phyloP scores from a whole-genome alignment of 495 filamentous ascomycete species.

The Bacidia rubella region DNA sequence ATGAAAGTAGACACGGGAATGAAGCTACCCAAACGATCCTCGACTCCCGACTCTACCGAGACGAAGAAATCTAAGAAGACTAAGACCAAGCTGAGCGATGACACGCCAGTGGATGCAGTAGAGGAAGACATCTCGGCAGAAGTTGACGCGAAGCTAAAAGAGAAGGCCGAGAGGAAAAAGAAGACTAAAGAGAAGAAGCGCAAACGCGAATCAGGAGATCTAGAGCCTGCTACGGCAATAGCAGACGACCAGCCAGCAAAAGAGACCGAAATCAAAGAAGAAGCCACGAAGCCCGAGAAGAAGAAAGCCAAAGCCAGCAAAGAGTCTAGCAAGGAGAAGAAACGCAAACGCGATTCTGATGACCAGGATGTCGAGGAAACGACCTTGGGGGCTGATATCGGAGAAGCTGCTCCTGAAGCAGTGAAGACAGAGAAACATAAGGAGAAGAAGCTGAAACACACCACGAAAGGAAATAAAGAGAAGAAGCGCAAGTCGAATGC shows the following conservation, averaged over 20 bases:
- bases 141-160: conserved; percentile 24
- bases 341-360: not conserved
- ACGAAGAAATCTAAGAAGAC: conserved; percentile 17
- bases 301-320: conserved; percentile 21
- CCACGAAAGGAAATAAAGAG: not conserved
- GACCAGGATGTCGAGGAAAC: not conserved
- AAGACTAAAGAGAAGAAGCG: conserved; percentile 22
- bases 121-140: conserved; percentile 24
- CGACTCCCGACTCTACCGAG: conserved; percentile 8
- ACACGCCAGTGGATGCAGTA: not conserved
- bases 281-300: conserved; percentile 24
- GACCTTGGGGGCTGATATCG: not conserved
- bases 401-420: not conserved
- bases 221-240: not conserved
- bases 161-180: conserved; percentile 22
- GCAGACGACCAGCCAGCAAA: not conserved
- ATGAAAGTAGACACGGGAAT: conserved; percentile 14
- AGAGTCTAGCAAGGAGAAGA: conserved; percentile 8
- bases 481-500: not conserved
- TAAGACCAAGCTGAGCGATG: conserved; percentile 13
- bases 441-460: conserved; percentile 14
- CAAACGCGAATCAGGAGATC: conserved; percentile 18
- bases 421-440: conserved; percentile 8
- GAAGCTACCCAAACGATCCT: conserved; percentile 10
- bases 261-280: conserved; percentile 22